A percentile compares a stretch with the other conserved stretches of the same genome.
Evolutionary conservation across 192 early-diverging fungal genomes (phyloP).

Genomic region (Anaeromyces robustus): DNA sequence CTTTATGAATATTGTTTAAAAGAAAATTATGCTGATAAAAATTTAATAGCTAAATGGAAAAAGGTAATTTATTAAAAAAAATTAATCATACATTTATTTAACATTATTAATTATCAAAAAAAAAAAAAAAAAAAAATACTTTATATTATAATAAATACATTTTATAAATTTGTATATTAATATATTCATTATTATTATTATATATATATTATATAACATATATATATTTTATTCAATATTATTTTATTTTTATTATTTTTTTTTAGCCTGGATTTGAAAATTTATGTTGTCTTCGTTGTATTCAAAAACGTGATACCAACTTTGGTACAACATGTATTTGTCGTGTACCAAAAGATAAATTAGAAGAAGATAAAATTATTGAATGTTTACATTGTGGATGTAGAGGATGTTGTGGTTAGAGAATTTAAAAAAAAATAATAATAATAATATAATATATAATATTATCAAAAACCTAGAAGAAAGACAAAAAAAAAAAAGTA

Average conservation of each 20-base stretch:
- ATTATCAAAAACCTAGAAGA: too few relatives aligned
- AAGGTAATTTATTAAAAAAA: constrained; percentile 37
- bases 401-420: constrained; percentile 5
- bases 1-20: constrained; percentile 90
- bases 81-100: neutral
- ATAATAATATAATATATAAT: neutral
- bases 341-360: constrained; percentile 77
- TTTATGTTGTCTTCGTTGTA: constrained; percentile 90
- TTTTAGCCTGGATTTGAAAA: constrained; percentile 93
- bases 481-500: too few relatives aligned
- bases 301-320: constrained; percentile 93
- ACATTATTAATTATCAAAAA: too few relatives aligned
- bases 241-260: too few relatives aligned
- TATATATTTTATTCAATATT: too few relatives aligned
- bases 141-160: too few relatives aligned
- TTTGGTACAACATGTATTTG: constrained; percentile 96
- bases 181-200: too few relatives aligned
- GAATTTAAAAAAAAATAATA: neutral
- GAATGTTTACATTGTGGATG: constrained; percentile 94
- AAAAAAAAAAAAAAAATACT: too few relatives aligned
- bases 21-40: constrained; percentile 75
- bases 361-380: constrained; percentile 78
- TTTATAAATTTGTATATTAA: too few relatives aligned
- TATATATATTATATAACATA: too few relatives aligned
- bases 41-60: constrained; percentile 96